Conservation (phyloP, 768 basidiomycete species). For the Boletus pseudo-olivaceus region DNA sequence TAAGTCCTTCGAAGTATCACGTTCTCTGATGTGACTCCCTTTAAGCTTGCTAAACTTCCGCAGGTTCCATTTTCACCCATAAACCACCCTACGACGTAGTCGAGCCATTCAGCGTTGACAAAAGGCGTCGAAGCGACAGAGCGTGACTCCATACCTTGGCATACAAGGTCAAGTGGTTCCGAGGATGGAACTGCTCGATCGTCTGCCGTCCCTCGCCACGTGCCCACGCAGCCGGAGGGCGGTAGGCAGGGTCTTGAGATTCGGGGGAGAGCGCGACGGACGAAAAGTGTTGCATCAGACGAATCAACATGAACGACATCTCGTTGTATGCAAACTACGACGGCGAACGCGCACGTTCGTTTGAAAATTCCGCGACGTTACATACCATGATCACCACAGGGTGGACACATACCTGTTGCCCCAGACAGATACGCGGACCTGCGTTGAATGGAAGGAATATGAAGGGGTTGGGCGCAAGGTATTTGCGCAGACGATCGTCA, state of each 20-base stretch:
- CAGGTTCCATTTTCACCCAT: slow-evolving; percentile 43
- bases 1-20: background rate
- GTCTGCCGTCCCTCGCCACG: slow-evolving; percentile 22
- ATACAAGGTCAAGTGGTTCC: slow-evolving; percentile 32
- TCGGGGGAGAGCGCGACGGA: slow-evolving; percentile 22
- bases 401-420: slow-evolving; percentile 34
- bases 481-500: slow-evolving; percentile 33
- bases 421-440: slow-evolving; percentile 37
- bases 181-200: slow-evolving; percentile 26
- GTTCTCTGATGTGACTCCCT: background rate
- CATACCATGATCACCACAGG: background rate
- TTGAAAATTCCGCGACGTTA: too few species aligned
- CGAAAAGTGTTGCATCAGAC: slow-evolving; percentile 28
- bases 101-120: background rate
- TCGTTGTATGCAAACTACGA: slow-evolving; percentile 35
- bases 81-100: slow-evolving; percentile 38
- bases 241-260: slow-evolving; percentile 24
- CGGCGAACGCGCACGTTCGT: too few species aligned
- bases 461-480: slow-evolving; percentile 38
- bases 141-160: slow-evolving; percentile 32
- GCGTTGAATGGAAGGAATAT: slow-evolving; percentile 44
- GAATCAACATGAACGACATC: slow-evolving; percentile 33
- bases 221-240: slow-evolving; percentile 30
- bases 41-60: slow-evolving; percentile 8
- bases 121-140: background rate